Evolutionary conservation across 305 asterid species (phyloP), one percentile per base, ranked within the genome.

Genomic region (Rubia occidens): DNA sequence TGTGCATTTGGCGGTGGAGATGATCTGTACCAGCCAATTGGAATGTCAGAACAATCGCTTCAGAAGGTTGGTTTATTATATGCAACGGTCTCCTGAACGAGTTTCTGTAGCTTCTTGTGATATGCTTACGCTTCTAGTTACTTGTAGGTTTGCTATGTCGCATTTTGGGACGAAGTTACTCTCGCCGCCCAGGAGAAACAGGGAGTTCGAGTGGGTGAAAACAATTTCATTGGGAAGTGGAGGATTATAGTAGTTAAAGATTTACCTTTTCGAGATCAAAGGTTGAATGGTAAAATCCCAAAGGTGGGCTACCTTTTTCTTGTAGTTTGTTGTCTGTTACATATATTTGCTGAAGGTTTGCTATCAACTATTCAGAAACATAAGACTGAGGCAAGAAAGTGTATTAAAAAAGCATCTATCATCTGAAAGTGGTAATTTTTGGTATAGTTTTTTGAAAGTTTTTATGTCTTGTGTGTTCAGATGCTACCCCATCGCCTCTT

Each of bases 1-100:
- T 94, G 99, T 83, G 95, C 99, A 76, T 94, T 94, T 84, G 99
- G 99, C 70, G 99, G 99, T 69, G 99, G 99, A 64, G 99, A 94
- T 79, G 87, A 94, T 84, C 97, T 94, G 39, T 94, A 94, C 82
- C 96, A 94, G 84, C 99, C 99, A 56, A 90, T 94, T 75, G 97
- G 95, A 77, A 89, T 94, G 97, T 84, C 95, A 17, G 85, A 85
- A 71, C 74, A 75, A 24, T 94, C 99, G 35, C 87, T 83, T 76
- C 87, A 79, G 77, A 86, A 94, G 99, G 99, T 94, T 77, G 60
- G 60, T 69, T 21, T 67, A 47, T 68, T 71, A 64, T 51, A 35
- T 44, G 65, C 64, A 39, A 64, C 70, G 67, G 70, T 67, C 76
- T 68, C 61, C 51, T 54, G 49, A 65, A 63, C 24, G 29, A 61